A percentile compares a stretch with the other conserved stretches of the same genome.
These are phyloP conservation scores for Diaporthe citrichinensis DNA, from an alignment of 2,329 filamentous ascomycete genomes.

Conservation along the genomic window DNA sequence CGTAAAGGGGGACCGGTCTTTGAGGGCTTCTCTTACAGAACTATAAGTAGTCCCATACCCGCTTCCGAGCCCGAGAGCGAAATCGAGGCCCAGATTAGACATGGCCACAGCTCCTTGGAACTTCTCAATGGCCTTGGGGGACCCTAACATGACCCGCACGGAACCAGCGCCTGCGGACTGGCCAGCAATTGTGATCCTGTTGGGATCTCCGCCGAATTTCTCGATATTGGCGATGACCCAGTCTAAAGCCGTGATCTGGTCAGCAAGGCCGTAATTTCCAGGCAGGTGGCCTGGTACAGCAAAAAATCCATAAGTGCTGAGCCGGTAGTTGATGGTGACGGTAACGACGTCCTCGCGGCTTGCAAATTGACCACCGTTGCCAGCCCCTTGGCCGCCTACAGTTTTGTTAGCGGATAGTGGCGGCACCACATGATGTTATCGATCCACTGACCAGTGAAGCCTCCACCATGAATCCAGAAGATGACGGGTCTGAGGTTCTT, in stretches of 20 bases:
- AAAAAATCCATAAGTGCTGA: constrained; percentile 3
- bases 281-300: constrained; percentile 16
- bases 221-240: not conserved
- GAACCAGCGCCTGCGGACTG: constrained; percentile 22
- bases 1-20: no score
- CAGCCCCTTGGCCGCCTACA: constrained; percentile 16
- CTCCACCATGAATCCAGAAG: constrained; percentile 7
- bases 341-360: constrained; percentile 12
- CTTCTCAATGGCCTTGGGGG: constrained; percentile 2
- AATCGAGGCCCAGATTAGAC: constrained; percentile 14
- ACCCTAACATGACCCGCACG: constrained; percentile 3
- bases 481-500: constrained; percentile 12
- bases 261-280: constrained; percentile 19
- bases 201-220: not conserved
- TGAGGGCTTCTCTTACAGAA: not conserved
- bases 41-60: constrained; percentile 22
- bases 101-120: not conserved
- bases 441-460: not conserved
- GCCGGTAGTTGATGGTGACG: constrained; percentile 1
- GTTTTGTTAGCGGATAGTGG: not conserved
- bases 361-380: constrained; percentile 9
- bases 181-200: not conserved
- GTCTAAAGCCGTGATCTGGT: constrained; percentile 16
- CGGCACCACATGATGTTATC: not conserved
- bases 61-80: constrained; percentile 4